Percentiles rank a stretch among this genome's conserved stretches.
These are phyloP conservation scores for Allium fistulosum DNA, from an alignment of 106 monocot genomes.

Conservation along the genomic window DNA sequence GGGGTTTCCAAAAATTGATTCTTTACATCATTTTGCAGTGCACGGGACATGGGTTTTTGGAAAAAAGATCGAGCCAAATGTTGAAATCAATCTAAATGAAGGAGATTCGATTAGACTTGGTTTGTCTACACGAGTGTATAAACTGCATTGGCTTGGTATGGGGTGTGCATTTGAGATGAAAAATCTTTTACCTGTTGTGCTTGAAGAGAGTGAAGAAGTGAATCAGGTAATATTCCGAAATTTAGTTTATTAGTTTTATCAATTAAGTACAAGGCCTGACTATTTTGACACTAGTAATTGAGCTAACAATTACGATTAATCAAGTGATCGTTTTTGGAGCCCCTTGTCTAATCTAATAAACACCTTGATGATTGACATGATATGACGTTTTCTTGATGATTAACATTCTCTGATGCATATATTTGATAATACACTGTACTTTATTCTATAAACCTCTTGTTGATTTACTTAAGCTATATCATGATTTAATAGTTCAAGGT, in stretches of 20 bases:
- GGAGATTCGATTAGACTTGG: slow-evolving; percentile 48
- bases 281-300: too few relatives aligned
- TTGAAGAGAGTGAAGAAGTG: slow-evolving; percentile 27
- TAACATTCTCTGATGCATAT: too few relatives aligned
- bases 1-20: not conserved
- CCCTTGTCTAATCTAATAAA: too few relatives aligned
- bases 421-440: too few relatives aligned
- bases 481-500: too few relatives aligned
- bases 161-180: slow-evolving; percentile 27
- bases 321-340: too few relatives aligned
- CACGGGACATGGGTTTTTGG: slow-evolving; percentile 69
- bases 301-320: too few relatives aligned
- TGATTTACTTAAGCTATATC: too few relatives aligned
- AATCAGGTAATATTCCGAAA: slow-evolving; percentile 18
- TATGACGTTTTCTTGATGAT: too few relatives aligned
- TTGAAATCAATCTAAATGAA: slow-evolving; percentile 33
- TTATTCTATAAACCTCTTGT: too few relatives aligned
- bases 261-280: too few relatives aligned
- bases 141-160: slow-evolving; percentile 37
- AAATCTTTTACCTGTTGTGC: slow-evolving; percentile 19
- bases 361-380: too few relatives aligned
- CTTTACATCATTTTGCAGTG: slow-evolving; percentile 18
- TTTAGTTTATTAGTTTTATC: not conserved
- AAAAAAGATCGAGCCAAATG: slow-evolving; percentile 28
- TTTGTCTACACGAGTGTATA: slow-evolving; percentile 48